Percentiles rank a stretch among this genome's conserved stretches.
These are phyloP conservation scores for Cladosporium colombiae DNA, from an alignment of 2,329 filamentous ascomycete species.

Conservation along the genomic window DNA sequence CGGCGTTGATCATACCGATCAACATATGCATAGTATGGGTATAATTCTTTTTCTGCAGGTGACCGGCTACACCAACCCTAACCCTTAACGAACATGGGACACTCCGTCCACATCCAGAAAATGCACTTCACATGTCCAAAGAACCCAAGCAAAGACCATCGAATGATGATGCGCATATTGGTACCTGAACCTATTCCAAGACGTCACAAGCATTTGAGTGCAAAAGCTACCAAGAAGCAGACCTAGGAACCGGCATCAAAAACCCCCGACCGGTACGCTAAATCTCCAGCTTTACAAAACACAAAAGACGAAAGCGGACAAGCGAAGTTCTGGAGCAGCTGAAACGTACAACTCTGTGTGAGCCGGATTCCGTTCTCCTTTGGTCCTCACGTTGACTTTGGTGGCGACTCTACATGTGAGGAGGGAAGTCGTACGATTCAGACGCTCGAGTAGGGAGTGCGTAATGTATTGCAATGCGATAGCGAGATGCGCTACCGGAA, in stretches of 20 bases:
- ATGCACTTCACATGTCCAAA: neutral
- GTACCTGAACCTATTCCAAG: neutral
- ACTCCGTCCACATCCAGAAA: neutral
- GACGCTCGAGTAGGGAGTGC: neutral
- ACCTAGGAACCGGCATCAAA: neutral
- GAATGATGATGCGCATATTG: neutral
- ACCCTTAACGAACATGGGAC: neutral
- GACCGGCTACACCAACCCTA: neutral
- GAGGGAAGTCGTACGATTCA: neutral
- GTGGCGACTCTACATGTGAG: neutral
- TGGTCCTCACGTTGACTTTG: neutral
- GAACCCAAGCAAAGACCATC: neutral
- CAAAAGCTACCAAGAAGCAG: neutral
- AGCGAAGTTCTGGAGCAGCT: neutral
- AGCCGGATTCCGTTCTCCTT: neutral
- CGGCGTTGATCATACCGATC: too few species aligned
- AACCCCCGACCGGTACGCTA: neutral
- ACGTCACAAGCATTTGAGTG: neutral
- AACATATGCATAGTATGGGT: neutral
- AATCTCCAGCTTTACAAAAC: neutral
- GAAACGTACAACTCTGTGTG: neutral
- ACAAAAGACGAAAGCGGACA: neutral
- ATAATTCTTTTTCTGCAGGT: neutral
- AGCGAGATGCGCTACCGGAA: neutral
- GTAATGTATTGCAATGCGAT: neutral